Evolutionary conservation across 1,139 yeast genomes (phyloP).

Genomic region (Geotrichum cucujoidarum): DNA sequence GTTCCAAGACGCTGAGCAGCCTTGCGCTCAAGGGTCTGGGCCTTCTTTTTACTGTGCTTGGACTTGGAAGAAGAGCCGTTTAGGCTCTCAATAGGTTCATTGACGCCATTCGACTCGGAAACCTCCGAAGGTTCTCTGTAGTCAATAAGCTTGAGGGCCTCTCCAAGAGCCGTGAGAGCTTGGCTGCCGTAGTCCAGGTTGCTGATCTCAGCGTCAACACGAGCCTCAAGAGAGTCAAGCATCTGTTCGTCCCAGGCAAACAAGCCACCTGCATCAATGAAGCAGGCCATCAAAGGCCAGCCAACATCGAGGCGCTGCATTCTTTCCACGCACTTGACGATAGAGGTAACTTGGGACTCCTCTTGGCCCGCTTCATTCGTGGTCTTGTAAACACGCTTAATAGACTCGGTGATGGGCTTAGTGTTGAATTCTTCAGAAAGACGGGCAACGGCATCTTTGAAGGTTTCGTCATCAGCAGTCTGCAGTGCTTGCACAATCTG

Average conservation of each 20-base stretch:
- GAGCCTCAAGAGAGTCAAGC: constrained; percentile 42
- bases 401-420: constrained; percentile 30
- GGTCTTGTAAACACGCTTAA: constrained; percentile 21
- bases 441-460: constrained; percentile 64
- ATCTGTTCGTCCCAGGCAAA: constrained; percentile 55
- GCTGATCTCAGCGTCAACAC: constrained; percentile 48
- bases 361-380: constrained; percentile 8
- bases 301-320: constrained; percentile 47
- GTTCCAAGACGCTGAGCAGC: constrained; percentile 22
- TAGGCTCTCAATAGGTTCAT: constrained; percentile 11
- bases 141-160: constrained; percentile 39
- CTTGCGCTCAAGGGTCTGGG: constrained; percentile 21
- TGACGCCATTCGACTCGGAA: constrained; percentile 13
- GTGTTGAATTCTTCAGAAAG: constrained; percentile 53
- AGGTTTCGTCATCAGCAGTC: constrained; percentile 51
- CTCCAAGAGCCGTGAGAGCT: constrained; percentile 53
- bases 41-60: constrained; percentile 26
- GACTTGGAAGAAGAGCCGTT: constrained; percentile 14
- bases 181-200: constrained; percentile 49
- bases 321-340: constrained; percentile 43
- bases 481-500: constrained; percentile 60
- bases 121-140: constrained; percentile 25
- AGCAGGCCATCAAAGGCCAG: constrained; percentile 55
- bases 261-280: constrained; percentile 70
- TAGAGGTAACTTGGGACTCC: constrained; percentile 20